Base-by-base conservation (phyloP, 495 filamentous ascomycete genomes). In the Tuber microsphaerosporum region DNA sequence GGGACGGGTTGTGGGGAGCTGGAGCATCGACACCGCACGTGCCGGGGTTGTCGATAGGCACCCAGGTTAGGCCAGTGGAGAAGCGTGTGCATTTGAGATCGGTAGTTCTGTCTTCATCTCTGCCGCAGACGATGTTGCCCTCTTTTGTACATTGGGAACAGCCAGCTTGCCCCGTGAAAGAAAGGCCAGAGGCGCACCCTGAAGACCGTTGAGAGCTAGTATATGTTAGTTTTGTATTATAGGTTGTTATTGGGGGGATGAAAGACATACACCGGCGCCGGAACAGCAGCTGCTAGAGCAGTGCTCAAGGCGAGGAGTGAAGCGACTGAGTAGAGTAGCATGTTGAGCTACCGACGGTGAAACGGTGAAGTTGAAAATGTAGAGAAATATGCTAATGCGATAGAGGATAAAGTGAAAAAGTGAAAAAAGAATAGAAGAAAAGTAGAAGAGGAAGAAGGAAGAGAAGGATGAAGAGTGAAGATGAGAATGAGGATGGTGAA, bases 51-150 rank as follows among this genome's bases (percentile, higher is more conserved):
- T 48, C 20, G 46, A 48, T 9, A 9, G 73, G 65, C 17, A 74
- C 41, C 73, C 73, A 74, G 34, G 42, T 34, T 12, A 70, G 31
- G 19, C 65, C 14, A 0, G 42, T 37, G 9, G n/a, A 39, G 31
- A 74, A 41, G 41, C 41, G 45, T 17, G 65, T 74, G 12, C 61
- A 74, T 31, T 46, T 70, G 12, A 74, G 34, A 41, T 74, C 42
- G 20, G 73, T 34, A 20, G 41, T 70, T 70, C 5, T 74, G 16
- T 71, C 17, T 16, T 45, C 39, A 42, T 74, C 61, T 12, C 44
- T 22, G 17, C 73, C 73, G 39, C 73, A 74, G 20, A 74, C 56
- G 6, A 70, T 34, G 22, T 74, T 74, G 9, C 65, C 73, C 9
- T n/a, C 65, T 7, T n/a, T 70, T 19, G 39, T 31, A 17, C 73